Evolutionary conservation across 2,329 filamentous ascomycete species (phyloP), one percentile per base, ranked within the genome.

Genomic region (Trichoderma brevicompactum): DNA sequence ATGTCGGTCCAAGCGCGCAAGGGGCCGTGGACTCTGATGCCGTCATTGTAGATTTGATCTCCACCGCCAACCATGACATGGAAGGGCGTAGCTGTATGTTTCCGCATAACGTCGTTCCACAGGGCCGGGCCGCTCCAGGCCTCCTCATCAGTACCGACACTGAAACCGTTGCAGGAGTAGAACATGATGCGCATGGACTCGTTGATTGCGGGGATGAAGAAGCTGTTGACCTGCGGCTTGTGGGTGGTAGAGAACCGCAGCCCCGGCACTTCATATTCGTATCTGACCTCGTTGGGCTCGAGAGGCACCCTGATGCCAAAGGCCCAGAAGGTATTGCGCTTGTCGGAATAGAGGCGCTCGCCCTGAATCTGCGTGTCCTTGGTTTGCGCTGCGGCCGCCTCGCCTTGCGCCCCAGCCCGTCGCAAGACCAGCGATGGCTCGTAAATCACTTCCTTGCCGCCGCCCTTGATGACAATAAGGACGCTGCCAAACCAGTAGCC

Each of bases 131-230:
- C 95, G 73, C 91, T 94, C 81, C 93, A 96, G 48, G 89, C 89
- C 56, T 92, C 88, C 67, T 95, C 88, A 75, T 97, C 91, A 3
- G 92, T 94, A 62, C 90, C 91, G 44, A 95, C 85, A 70, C 91
- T 94, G 80, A 99, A 99, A 15, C 95, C 96, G 77, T 99, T 99
- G 80, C 95, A 97, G 65, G 92, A 97, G 80, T 97, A 91, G 79
- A 97, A 99, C 92, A 98, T 96, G 74, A 97, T 91, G 74, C 96
- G 92, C 94, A 99, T 98, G 5, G 92, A 91, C 77, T 97, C 89
- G 50, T 87, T 86, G 65, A 84, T 82, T 12, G 91, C 92, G 12
- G 95, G 94, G 5, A 98, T 87, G 83, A 90, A 96, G 78, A 99
- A 99, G 56, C 70, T 86, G 79, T 84, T 96, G 80, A 76, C 78